Base-by-base conservation (phyloP, 1,284 basidiomycete species). In the Moesziomyces antarcticus region DNA sequence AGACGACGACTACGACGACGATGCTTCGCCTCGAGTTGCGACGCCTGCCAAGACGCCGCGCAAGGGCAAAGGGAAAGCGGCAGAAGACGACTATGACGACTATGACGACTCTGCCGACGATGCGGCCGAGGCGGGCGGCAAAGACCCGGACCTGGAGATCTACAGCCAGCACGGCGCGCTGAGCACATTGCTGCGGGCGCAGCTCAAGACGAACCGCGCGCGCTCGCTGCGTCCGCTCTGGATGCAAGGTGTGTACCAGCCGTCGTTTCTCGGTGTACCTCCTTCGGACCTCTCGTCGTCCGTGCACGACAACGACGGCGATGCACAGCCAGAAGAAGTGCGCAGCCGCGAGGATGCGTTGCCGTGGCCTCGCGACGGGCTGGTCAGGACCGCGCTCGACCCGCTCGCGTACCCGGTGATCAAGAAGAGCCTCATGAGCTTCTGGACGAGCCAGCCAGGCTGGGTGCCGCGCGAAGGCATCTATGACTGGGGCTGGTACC, bases 401-500 rank as follows among this genome's bases (percentile, higher is more conserved):
- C 25, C 49, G 3, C 16, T n/a, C 4, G 73, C 53, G 10, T 65
- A 63, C 37, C 20, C 49, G 3, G n/a, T 3, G 14, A 55, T 63
- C 33, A 70, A 70, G 33, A 58, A 42, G 37, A 37, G 40, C 24
- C 48, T 65, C 16, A 7, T 59, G 21, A 55, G 50, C 35, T 55
- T 60, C 45, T 66, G 63, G 73, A 16, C 42, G 14, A 35, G 37
- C n/a, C 68, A 66, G 24, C 57, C 57, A 6, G 67, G 67, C 6
- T 66, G 59, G 56, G 27, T 70, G 22, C 67, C 73, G 3, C 27
- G 52, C 21, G 22, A 62, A 20, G 54, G 54, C n/a, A n/a, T 75
- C 25, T 63, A 58, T 42, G 73, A 75, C 21, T 51, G 62, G 54
- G 51, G 25, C 20, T 75, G 73, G 73, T 75, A 49, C 46, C 73